Conservation (phyloP, 441 rosid species). For the Pelargonium exstipulatum region DNA sequence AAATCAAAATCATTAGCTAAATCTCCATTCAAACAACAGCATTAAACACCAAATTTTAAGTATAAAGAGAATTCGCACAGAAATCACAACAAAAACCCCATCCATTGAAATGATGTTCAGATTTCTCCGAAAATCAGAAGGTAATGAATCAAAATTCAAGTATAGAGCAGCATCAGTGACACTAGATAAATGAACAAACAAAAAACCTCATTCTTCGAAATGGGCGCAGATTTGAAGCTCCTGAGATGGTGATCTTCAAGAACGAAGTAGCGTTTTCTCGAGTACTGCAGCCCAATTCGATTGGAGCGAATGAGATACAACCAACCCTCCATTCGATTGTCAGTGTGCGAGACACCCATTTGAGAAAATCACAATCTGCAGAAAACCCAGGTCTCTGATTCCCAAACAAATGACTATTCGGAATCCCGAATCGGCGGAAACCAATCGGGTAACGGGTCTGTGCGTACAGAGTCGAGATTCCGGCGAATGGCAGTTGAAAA, state of each 20-base stretch:
- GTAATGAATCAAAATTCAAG: background rate
- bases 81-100: background rate
- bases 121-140: background rate
- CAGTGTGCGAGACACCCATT: conserved; percentile 34
- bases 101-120: no score
- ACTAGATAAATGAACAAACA: background rate
- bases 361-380: conserved; percentile 18
- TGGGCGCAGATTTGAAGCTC: conserved; percentile 64
- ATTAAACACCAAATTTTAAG: background rate
- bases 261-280: conserved; percentile 79
- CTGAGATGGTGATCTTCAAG: conserved; percentile 65
- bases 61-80: background rate
- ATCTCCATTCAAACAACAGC: background rate
- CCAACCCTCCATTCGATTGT: conserved; percentile 85
- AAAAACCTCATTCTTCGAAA: conserved; percentile 51
- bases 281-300: conserved; percentile 75
- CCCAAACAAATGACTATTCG: background rate
- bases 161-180: background rate
- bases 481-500: background rate
- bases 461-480: background rate
- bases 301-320: conserved; percentile 66
- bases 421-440: conserved; percentile 3
- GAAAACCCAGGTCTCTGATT: conserved; percentile 12
- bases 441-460: background rate
- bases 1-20: background rate